Percentiles rank a stretch among this genome's conserved stretches.
These are phyloP conservation scores for Ilyonectria robusta DNA, from an alignment of 2,329 filamentous ascomycete genomes.

Conservation along the genomic window DNA sequence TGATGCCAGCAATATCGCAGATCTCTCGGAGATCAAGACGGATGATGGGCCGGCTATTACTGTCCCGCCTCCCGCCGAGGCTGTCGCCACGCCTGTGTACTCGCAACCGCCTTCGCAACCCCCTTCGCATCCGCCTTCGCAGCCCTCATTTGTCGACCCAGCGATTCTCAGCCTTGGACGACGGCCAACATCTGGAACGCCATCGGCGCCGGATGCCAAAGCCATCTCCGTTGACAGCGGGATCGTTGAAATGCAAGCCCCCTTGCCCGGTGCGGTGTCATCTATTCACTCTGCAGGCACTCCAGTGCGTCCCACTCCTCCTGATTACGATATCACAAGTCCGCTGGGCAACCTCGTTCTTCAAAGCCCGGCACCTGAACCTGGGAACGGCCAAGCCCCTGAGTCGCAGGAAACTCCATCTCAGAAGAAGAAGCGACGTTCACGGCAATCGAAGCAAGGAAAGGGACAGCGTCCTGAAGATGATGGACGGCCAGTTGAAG, in stretches of 20 bases:
- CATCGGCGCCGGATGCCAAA: constrained; percentile 42
- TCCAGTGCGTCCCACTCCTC: constrained; percentile 34
- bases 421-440: constrained; percentile 51
- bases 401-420: constrained; percentile 43
- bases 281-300: constrained; percentile 22
- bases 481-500: constrained; percentile 44
- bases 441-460: constrained; percentile 51
- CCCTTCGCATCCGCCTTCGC: constrained; percentile 49
- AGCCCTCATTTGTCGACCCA: constrained; percentile 78
- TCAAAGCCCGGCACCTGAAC: constrained; percentile 32
- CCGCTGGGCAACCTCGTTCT: constrained; percentile 48
- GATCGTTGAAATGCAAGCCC: constrained; percentile 31
- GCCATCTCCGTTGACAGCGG: constrained; percentile 24
- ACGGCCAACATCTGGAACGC: constrained; percentile 52
- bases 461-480: constrained; percentile 48
- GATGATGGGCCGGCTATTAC: constrained; percentile 49
- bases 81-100: constrained; percentile 45
- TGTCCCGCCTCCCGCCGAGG: constrained; percentile 43
- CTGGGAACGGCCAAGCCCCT: constrained; percentile 36
- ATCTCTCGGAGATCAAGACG: constrained; percentile 58
- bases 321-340: constrained; percentile 45
- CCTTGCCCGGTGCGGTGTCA: constrained; percentile 26
- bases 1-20: constrained; percentile 60
- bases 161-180: constrained; percentile 81
- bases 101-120: constrained; percentile 52